phyloP scores from a whole-genome alignment of 1,139 yeast genomes.

The Diutina pseudorugosa region DNA sequence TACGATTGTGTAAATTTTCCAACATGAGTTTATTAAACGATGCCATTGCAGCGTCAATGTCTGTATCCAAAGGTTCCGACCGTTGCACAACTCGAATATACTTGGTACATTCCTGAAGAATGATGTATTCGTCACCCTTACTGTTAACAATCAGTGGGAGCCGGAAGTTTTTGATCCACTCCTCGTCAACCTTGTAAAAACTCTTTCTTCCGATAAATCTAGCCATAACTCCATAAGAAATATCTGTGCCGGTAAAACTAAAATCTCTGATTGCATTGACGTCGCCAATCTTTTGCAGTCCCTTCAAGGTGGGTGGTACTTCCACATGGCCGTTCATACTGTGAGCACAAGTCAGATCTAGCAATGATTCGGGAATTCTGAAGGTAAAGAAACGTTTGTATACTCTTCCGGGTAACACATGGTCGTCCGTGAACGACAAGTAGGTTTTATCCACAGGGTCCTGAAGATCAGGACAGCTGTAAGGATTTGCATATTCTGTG shows the following conservation, averaged over 20 bases:
- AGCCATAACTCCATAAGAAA: conserved; percentile 13
- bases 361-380: conserved; percentile 13
- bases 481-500: conserved; percentile 10
- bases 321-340: conserved; percentile 11
- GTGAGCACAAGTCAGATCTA: conserved; percentile 12
- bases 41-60: conserved; percentile 5
- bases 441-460: conserved; percentile 21
- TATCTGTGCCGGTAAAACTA: conserved; percentile 9
- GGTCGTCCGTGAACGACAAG: conserved; percentile 8
- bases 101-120: conserved; percentile 21
- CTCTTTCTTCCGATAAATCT: conserved; percentile 14
- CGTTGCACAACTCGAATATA: conserved; percentile 21
- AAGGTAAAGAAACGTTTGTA: conserved; percentile 13
- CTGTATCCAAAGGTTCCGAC: conserved; percentile 6
- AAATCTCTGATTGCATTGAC: conserved; percentile 8
- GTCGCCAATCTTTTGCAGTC: conserved; percentile 5
- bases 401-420: conserved; percentile 8
- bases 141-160: conserved; percentile 22
- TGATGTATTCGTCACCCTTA: conserved; percentile 30
- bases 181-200: conserved; percentile 13
- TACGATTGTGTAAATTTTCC: conserved; percentile 16
- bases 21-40: conserved; percentile 12
- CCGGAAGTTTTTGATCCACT: conserved; percentile 7
- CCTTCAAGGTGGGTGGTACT: conserved; percentile 14
- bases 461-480: conserved; percentile 9